Evolutionary conservation across 2,329 filamentous ascomycete species (phyloP), one percentile per base, ranked within the genome.

Genomic region (Phialocephala subalpina): DNA sequence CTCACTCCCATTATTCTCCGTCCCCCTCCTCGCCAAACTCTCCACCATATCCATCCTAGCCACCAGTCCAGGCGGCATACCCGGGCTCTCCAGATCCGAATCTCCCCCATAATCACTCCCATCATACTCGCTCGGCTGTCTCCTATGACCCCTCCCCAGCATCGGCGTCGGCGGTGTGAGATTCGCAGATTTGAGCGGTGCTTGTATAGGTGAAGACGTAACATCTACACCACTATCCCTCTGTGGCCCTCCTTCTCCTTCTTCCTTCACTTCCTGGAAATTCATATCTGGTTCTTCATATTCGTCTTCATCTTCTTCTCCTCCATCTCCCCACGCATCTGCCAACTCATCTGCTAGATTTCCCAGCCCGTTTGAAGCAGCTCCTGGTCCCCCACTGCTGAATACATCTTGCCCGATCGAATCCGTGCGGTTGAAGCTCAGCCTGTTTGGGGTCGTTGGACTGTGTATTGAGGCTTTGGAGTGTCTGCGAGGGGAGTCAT

Each of bases 271-370:
- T 33, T 76, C 72, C 57, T 74, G 74, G 52, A 81, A 75, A 68
- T 75, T 78, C 74, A 81, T 79, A 62, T 78, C 79, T 6, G 80
- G 78, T 35, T 83, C 82, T 52, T 84, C 81, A 38, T 85, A 83
- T 22, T 84, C 85, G 25, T 83, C 85, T 29, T 83, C 85, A n/a
- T 82, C 83, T 45, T 89, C 87, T 47, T 87, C 88, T 64, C 86
- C 87, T 9, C 88, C 90, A 38, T 88, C 88, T 52, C 86, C 88
- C 77, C 91, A 87, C 3, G 90, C 89, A 74, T 92, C 91, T 1
- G 90, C 92, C 57, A 96, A 81, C 78, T 96, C 92, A 78, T 95
- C 92, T 1, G 92, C 92, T 58, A 96, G 78, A 72, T 93, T 94
- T 36, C 92, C 92, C 68, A 93, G 81, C 9, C 90, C 90, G 67